Evolutionary conservation across 2,329 filamentous ascomycete species (phyloP), one percentile per base, ranked within the genome.

Genomic region (Trichoderma simmonsii): DNA sequence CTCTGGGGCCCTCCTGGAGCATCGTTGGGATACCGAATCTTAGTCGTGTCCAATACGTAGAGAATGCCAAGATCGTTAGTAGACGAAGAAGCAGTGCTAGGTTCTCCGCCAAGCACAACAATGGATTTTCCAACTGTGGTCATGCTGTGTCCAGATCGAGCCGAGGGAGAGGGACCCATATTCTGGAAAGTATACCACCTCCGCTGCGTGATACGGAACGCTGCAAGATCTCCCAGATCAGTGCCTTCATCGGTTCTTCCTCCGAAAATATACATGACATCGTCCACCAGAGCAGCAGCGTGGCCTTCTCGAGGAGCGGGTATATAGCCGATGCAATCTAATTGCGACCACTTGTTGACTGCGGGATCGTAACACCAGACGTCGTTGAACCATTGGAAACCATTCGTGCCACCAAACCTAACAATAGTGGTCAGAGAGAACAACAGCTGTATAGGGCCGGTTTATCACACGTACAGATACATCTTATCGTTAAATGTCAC

Each of bases 101-200:
- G 96, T 81, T 99, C 97, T 75, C 96, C 96, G 48, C 93, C 97
- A 36, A 98, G 86, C 54, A 98, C 93, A 62, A 98, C 91, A 74
- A 99, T 91, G 73, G 95, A 93, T 81, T 97, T 98, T 34, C 93
- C 94, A 74, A 95, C 93, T 2, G 94, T 91, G 2, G 96, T 98
- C 96, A 99, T 98, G 81, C 94, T 98, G 81, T 99, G 96, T 1
- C 96, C 96, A 18, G 95, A 98, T 73, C 96, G 89, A 36, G 96
- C 91, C 3, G 95, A 98, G 0, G 96, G 96, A 1, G 95, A 97
- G 3, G 95, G 95, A 0, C 96, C 96, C 96, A 99, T 99, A 79
- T 99, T 99, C 79, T 99, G 96, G 82, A 99, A 99, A 43, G 96
- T 99, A 81, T 98, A 99, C 96, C 96, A 99, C 73, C 96, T 90